These are phyloP conservation scores for Lactarius akahatsu DNA, from an alignment of 768 basidiomycete species.

Conservation along the genomic window DNA sequence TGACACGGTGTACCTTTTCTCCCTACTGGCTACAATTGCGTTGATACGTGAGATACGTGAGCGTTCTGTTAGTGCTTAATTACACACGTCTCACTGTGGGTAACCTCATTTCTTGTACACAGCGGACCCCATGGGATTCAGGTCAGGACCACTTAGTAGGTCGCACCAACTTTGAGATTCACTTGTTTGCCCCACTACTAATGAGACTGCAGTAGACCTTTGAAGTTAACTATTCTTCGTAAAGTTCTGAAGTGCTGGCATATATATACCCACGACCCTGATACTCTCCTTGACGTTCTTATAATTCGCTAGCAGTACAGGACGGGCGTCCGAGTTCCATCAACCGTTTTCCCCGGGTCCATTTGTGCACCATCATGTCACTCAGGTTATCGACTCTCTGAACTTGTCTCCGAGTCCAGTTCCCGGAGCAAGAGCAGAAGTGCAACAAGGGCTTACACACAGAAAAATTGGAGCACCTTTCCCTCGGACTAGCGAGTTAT, in stretches of 20 bases:
- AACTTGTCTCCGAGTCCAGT: background rate
- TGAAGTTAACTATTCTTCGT: background rate
- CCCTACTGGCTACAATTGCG: no score
- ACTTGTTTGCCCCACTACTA: background rate
- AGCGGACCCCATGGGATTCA: no score
- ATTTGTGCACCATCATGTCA: background rate
- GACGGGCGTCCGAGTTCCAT: background rate
- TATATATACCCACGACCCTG: background rate
- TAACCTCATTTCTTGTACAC: background rate
- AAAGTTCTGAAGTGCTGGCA: background rate
- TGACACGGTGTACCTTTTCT: no score
- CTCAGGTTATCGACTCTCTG: background rate
- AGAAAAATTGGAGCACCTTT: background rate
- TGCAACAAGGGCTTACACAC: background rate
- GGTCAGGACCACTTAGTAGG: background rate
- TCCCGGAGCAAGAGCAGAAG: background rate
- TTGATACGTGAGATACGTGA: no score
- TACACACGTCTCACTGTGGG: no score
- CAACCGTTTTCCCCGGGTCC: background rate
- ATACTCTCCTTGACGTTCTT: no score
- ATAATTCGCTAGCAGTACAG: background rate
- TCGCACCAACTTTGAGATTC: background rate
- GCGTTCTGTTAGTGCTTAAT: no score
- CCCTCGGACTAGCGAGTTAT: slow-evolving; percentile 7
- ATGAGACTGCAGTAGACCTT: background rate